Base-by-base conservation (phyloP, 768 basidiomycete genomes). In the Boletus rufocinnamomeus region DNA sequence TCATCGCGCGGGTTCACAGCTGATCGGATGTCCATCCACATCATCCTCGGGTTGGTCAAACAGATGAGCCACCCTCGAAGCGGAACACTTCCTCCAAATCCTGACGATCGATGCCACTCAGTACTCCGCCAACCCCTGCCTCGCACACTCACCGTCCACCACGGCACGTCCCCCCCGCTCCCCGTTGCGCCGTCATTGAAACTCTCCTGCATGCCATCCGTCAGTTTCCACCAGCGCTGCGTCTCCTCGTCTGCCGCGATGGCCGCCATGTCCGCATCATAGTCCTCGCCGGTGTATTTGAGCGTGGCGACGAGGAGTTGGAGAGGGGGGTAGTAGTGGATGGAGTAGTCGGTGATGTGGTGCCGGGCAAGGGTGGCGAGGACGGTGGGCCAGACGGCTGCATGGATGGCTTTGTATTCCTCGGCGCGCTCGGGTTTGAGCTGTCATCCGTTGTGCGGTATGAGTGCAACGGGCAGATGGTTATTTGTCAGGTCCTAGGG, bases 141-240 rank as follows among this genome's bases (percentile, higher is more conserved):
- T 59, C 6, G 16, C 21, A 6, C 6, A 68, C 77, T 66, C 58
- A 86, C 85, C 73, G 75, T 78, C 86, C 85, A 85, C 91, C 90
- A 92, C 57, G 89, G 86, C 14, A 85, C 73, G 5, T 82, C 83
- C 25, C 78, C 79, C 13, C 83, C 88, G 59, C 88, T 90, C 17
- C 89, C 89, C 6, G 76, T 77, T 5, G 89, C 89, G 40, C 82
- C 88, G 4, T 82, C 78, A n/a, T 85, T 78, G 44, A 91, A 83
- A 65, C 84, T 88, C 71, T 87, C 83, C 72, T 93, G 91, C 89
- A 92, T 89, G 5, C 66, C 76, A 69, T 91, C 90, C 0, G 88
- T 91, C 45, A 90, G 69, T 63, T 77, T 74, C 90, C 91, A 91
- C 90, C 90, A 92, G 58, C 80, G 69, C 69, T 80, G 80, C n/a